Evolutionary conservation across 177 flowering plant species (phyloP), one percentile per base, ranked within the genome.

Genomic region (Vitis hybrid): DNA sequence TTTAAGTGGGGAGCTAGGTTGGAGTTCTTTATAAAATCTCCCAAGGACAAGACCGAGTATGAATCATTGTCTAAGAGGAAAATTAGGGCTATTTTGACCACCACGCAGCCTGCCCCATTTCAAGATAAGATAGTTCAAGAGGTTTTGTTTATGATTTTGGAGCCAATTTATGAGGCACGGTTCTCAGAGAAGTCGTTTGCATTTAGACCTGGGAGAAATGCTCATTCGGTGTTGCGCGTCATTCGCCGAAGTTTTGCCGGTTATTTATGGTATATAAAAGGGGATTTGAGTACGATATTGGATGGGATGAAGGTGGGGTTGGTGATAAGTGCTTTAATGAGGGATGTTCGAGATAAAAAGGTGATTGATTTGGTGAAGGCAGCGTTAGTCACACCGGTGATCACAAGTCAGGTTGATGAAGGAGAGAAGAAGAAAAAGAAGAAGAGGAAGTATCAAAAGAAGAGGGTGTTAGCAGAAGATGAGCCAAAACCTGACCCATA

Each of bases 401-500:
- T 94, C 55, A 90, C 89, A 1, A 86, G 77, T 54, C 76, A 65
- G 57, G 58, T 71, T 69, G 90, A 80, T 57, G 91, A 81, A 2
- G 89, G 68, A 34, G 84, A 80, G 75, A 81, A 80, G 73, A 82
- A 81, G 78, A 94, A 90, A 73, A 94, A 82, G 79, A 81, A 18
- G 60, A 89, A 86, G 77, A 84, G 97, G 78, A 93, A 94, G 85
- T 86, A 94, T 82, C 97, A 93, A 80, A 94, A 92, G 89, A 94
- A 94, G 83, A 84, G 81, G 72, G 96, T 92, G 10, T 73, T 94
- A 59, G 91, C 95, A 8, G 98, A 94, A 23, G 98, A 92, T 72
- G 98, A 94, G 81, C 98, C 97, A 19, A 94, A 94, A 78, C 98
- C 98, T n/a, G 98, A 94, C 62, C 98, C 98, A 2, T 94, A 87